A percentile compares a stretch with the other conserved stretches of the same genome.
These are phyloP conservation scores for Mesembryanthemum crystallinum DNA, from an alignment of 148 eudicot species.

Conservation along the genomic window DNA sequence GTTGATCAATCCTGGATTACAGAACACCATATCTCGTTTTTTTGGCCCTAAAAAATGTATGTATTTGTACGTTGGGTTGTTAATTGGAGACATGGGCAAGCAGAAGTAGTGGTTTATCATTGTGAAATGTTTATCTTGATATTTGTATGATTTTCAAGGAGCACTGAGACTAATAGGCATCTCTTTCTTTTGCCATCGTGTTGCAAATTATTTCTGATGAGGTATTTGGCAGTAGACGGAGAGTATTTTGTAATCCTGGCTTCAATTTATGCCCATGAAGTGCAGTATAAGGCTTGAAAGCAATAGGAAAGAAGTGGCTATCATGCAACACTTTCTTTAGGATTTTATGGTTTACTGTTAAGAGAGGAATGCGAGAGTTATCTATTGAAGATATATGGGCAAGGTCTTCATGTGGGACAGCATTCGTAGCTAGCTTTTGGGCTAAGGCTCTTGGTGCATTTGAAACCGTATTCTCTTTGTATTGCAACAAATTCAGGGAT, in stretches of 20 bases:
- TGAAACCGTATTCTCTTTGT: neutral
- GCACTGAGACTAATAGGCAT: neutral
- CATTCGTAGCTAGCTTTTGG: no score
- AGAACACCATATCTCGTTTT: neutral
- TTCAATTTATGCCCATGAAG: neutral
- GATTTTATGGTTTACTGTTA: no score
- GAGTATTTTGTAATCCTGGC: neutral
- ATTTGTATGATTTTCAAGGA: neutral
- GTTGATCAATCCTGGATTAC: neutral
- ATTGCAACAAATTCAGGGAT: neutral
- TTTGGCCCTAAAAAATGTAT: no score
- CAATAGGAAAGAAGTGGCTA: neutral
- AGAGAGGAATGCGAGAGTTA: no score
- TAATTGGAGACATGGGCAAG: no score
- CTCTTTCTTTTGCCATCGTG: neutral
- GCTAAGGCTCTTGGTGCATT: neutral
- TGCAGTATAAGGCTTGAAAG: neutral
- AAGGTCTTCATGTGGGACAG: no score
- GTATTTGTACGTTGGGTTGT: no score
- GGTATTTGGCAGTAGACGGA: neutral
- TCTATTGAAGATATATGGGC: no score
- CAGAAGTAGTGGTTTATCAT: no score
- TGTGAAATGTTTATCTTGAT: neutral
- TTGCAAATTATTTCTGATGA: neutral
- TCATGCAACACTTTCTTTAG: no score